Evolutionary conservation across 352 stramenopile species (phyloP).

Genomic region (Peronosclerospora sorghi): DNA sequence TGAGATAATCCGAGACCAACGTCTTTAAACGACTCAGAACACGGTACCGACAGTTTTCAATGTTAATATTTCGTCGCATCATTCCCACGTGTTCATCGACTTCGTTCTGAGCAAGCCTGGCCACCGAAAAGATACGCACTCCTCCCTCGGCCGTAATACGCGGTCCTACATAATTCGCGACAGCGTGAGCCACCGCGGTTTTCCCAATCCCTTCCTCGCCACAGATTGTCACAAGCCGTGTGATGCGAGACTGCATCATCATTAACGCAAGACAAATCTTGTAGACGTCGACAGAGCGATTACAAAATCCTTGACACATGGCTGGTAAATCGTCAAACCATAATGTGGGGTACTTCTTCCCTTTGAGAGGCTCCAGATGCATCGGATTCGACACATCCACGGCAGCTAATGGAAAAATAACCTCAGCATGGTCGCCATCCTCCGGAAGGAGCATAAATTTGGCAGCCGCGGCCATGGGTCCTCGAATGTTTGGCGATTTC

Average conservation of each 20-base stretch:
- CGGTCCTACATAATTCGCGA: conserved; percentile 70
- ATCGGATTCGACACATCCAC: conserved; percentile 30
- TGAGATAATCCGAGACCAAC: conserved; percentile 40
- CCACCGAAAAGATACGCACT: conserved; percentile 57
- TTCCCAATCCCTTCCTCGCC: conserved; percentile 72
- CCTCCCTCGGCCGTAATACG: conserved; percentile 58
- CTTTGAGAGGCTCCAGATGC: conserved; percentile 38
- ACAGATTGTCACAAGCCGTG: conserved; percentile 60
- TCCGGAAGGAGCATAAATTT: conserved; percentile 76
- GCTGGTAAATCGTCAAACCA: conserved; percentile 73
- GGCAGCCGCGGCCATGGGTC: conserved; percentile 47
- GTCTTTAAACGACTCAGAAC: conserved; percentile 44
- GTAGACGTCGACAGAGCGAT: conserved; percentile 69
- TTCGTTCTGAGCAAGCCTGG: conserved; percentile 47
- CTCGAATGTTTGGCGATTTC: conserved; percentile 68
- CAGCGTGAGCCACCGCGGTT: conserved; percentile 56
- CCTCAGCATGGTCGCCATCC: conserved; percentile 62
- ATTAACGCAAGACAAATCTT: conserved; percentile 71
- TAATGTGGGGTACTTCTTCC: conserved; percentile 56
- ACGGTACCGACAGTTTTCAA: conserved; percentile 24
- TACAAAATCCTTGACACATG: conserved; percentile 74
- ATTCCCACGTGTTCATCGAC: conserved; percentile 41
- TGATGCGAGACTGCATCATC: conserved; percentile 67
- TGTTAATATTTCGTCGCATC: conserved; percentile 32
- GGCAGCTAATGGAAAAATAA: conserved; percentile 66